A percentile compares a stretch with the other conserved stretches of the same genome.
Evolutionary conservation across 164 flowering plant genomes (phyloP).

Genomic region (Platanus orientalis): DNA sequence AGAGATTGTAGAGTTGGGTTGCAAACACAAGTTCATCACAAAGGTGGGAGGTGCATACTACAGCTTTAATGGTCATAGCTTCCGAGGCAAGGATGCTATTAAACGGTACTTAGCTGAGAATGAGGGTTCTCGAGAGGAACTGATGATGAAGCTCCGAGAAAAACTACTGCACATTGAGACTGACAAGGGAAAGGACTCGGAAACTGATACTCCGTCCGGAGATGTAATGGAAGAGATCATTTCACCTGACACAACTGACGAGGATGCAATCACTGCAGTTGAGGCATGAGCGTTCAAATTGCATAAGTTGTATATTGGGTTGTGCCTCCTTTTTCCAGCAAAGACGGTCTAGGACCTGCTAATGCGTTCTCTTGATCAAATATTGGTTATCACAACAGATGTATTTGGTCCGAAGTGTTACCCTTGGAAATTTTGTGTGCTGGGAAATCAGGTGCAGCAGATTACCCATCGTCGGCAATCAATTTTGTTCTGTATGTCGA

Average conservation of each 20-base stretch:
- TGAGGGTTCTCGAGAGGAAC: conserved; percentile 41
- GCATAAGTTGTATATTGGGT: neutral
- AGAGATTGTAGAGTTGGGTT: conserved; percentile 65
- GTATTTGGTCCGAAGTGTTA: neutral
- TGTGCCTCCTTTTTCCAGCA: conserved; percentile 1
- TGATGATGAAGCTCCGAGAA: conserved; percentile 50
- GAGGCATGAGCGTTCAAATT: conserved; percentile 31
- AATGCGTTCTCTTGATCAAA: neutral
- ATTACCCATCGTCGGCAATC: neutral
- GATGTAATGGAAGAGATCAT: conserved; percentile 27
- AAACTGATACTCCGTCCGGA: conserved; percentile 20
- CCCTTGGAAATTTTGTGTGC: neutral
- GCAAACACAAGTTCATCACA: conserved; percentile 54
- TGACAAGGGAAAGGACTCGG: conserved; percentile 22
- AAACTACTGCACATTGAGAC: conserved; percentile 37
- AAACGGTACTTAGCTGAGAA: conserved; percentile 46
- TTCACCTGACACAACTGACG: conserved; percentile 44
- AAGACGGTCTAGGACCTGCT: neutral
- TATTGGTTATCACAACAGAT: neutral
- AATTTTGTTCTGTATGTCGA: neutral
- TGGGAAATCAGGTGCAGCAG: neutral
- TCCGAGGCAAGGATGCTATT: conserved; percentile 63
- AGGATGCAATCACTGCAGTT: conserved; percentile 42
- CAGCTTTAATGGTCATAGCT: conserved; percentile 35
- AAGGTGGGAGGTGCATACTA: conserved; percentile 44